Base-by-base conservation (phyloP, 208 protist species). In the Crithidia expoeki region DNA sequence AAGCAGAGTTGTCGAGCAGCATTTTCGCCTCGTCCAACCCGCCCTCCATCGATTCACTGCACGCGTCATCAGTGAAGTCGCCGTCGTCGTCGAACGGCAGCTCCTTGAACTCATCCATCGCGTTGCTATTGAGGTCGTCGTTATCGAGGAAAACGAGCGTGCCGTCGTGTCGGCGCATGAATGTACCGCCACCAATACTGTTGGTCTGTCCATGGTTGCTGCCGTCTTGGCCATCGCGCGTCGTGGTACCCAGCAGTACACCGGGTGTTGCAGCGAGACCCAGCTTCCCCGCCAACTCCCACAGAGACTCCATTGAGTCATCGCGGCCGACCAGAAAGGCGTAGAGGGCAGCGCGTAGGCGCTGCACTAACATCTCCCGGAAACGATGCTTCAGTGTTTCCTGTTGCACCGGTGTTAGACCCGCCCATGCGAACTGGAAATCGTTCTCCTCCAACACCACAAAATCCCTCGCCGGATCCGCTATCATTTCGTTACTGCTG, bases 301-400 rank as follows among this genome's bases (percentile, higher is more conserved):
- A 76, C 53, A 63, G 36, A 17, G 42, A 34, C 21, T 57, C 63
- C 1, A 53, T 44, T 14, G 47, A 46, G 32, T 76, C 71, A 2
- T 49, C 40, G 36, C 56, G 44, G 23, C 42, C 25, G 19, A 59
- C 27, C 2, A 76, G 34, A 12, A 58, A 61, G 34, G 60, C 47
- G 71, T 76, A 76, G n/a, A 76, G 55, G 12, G 71, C 62, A 4
- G 71, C 61, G 17, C 71, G 63, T 11, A 76, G 12, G 25, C 71
- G 71, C 28, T 70, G 71, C 63, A 60, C 55, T 38, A 76, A 57
- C 47, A 71, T 27, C 52, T 64, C 71, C 4, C 71, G 71, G 36
- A 60, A 76, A 33, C 71, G 56, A 19, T 47, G 71, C 27, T 61
- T 40, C 44, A 76, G 19, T 38, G 63, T 70, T 47, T 63, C 62